Percentiles rank a stretch among this genome's conserved stretches.
phyloP scores from a whole-genome alignment of 495 filamentous ascomycete species.

The Aspergillus indologenus region DNA sequence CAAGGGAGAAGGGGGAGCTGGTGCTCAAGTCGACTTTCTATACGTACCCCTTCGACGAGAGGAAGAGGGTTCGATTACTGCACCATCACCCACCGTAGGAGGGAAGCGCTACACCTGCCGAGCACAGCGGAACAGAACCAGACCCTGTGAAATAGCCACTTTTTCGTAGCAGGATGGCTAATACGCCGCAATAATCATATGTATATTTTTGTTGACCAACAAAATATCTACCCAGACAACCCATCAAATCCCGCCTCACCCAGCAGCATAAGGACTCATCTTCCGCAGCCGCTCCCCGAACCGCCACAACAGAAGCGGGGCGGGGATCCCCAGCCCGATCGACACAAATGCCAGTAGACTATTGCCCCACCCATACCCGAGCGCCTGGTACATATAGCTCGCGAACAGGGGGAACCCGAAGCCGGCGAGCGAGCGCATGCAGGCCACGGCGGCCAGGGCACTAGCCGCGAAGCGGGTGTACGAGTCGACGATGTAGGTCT shows the following conservation, averaged over 20 bases:
- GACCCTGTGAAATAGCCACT: too few relatives aligned
- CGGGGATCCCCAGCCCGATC: constrained; percentile 54
- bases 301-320: constrained; percentile 60
- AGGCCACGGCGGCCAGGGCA: constrained; percentile 63
- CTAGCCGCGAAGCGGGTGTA: constrained; percentile 73
- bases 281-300: constrained; percentile 55
- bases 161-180: too few relatives aligned
- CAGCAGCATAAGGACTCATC: constrained; percentile 67
- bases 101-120: too few relatives aligned
- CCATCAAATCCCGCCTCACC: constrained; percentile 49
- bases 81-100: too few relatives aligned
- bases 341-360: constrained; percentile 55
- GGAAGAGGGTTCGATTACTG: too few relatives aligned
- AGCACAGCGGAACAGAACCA: too few relatives aligned
- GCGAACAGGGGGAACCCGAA: constrained; percentile 79
- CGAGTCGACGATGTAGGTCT: constrained; percentile 74
- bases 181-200: too few relatives aligned
- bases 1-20: too few relatives aligned
- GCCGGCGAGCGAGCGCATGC: constrained; percentile 65
- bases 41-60: too few relatives aligned
- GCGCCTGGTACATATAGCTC: constrained; percentile 55
- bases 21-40: too few relatives aligned
- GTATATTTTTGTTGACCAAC: too few relatives aligned
- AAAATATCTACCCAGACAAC: too few relatives aligned
- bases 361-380: constrained; percentile 65